A percentile compares a stretch with the other conserved stretches of the same genome.
Conservation (phyloP, 805 yeast species). For the Lipomyces sp. region DNA sequence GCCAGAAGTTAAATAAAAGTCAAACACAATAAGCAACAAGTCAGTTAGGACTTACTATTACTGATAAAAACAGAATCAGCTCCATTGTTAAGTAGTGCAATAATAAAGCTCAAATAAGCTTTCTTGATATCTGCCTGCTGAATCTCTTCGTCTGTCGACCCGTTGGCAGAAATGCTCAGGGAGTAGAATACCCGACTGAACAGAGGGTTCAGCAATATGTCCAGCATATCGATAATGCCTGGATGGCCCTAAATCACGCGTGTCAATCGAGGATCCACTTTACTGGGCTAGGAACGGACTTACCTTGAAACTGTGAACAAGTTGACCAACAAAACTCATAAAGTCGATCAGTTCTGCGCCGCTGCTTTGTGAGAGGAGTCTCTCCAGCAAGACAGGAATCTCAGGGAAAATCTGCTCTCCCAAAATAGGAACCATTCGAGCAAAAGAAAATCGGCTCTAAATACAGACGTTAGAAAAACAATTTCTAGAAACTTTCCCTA, state of each 20-base stretch:
- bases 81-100: conserved; percentile 70
- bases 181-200: conserved; percentile 39
- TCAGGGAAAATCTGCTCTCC: conserved; percentile 49
- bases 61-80: conserved; percentile 73
- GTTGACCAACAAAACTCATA: conserved; percentile 80
- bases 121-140: conserved; percentile 66
- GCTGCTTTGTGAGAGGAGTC: conserved; percentile 58
- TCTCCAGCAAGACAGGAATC: conserved; percentile 68
- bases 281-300: no score
- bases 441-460: conserved; percentile 65
- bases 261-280: no score
- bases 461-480: background rate
- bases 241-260: conserved; percentile 50
- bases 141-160: conserved; percentile 58
- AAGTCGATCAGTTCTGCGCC: conserved; percentile 66
- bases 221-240: conserved; percentile 67
- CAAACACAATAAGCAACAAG: no score
- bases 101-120: conserved; percentile 64
- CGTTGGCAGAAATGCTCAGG: conserved; percentile 30
- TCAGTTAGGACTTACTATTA: conserved; percentile 48
- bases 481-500: background rate
- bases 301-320: conserved; percentile 68
- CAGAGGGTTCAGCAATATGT: conserved; percentile 72
- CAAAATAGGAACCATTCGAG: conserved; percentile 77
- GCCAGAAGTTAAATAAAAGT: no score